A percentile compares a stretch with the other conserved stretches of the same genome.
Conservation (phyloP, 1,139 yeast genomes). For the Taiozyma onychis region DNA sequence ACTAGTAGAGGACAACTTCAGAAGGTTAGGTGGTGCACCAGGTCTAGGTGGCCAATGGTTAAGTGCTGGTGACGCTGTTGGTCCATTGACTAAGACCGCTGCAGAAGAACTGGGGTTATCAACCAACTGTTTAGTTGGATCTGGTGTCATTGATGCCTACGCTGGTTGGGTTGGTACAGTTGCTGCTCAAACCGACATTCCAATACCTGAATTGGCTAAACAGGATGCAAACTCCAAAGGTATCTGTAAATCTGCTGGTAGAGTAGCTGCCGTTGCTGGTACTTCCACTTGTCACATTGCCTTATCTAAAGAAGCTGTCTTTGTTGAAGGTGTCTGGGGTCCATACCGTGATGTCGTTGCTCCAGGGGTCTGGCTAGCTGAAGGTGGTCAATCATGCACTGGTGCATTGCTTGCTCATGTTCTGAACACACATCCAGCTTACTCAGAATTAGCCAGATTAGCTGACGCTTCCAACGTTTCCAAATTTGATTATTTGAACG, state of each 20-base stretch:
- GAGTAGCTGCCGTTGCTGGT: constrained; percentile 97
- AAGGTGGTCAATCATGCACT: constrained; percentile 97
- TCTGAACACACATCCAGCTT: constrained; percentile 86
- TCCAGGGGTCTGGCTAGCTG: constrained; percentile 92
- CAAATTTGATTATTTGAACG: constrained; percentile 78
- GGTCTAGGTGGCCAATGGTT: constrained; percentile 66
- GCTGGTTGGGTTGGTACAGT: constrained; percentile 99
- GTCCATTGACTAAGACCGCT: constrained; percentile 55
- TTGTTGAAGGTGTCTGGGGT: constrained; percentile 98
- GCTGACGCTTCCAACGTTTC: constrained; percentile 65
- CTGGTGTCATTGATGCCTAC: constrained; percentile 96
- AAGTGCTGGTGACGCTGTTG: constrained; percentile 87
- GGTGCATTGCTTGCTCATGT: constrained; percentile 92
- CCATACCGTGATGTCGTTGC: constrained; percentile 93
- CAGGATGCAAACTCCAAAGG: constrained; percentile 64
- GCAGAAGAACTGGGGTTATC: constrained; percentile 86
- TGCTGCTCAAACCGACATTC: constrained; percentile 95
- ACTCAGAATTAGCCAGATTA: constrained; percentile 55
- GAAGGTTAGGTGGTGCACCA: constrained; percentile 78
- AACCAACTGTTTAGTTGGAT: constrained; percentile 76
- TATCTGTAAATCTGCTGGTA: constrained; percentile 63
- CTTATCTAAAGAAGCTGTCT: constrained; percentile 76
- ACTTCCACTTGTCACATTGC: constrained; percentile 96
- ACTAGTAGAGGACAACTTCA: constrained; percentile 68
- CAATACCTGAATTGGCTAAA: constrained; percentile 92